phyloP scores from a whole-genome alignment of 805 yeast genomes.

The Metschnikowia gelsemii region DNA sequence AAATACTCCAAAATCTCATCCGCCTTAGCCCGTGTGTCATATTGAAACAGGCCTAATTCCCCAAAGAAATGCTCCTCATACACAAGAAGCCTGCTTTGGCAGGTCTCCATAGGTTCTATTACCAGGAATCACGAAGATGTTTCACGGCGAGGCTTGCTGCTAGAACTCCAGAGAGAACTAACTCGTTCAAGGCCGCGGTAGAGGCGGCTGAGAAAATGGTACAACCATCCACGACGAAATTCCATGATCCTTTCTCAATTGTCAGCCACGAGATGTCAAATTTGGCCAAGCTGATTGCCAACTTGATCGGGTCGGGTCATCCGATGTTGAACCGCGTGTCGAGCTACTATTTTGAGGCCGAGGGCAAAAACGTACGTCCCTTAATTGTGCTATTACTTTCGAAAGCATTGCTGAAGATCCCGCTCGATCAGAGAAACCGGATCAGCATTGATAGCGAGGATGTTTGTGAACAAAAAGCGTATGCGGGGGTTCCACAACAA shows the following conservation, averaged over 20 bases:
- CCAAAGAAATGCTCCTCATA: conserved; percentile 6
- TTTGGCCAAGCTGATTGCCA: conserved; percentile 82
- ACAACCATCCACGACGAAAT: conserved; percentile 43
- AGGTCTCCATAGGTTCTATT: conserved; percentile 4
- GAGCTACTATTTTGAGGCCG: conserved; percentile 93
- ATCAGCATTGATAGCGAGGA: conserved; percentile 60
- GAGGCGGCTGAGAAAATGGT: conserved; percentile 74
- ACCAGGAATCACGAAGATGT: conserved; percentile 8
- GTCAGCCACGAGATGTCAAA: conserved; percentile 93
- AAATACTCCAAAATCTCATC: too few species aligned
- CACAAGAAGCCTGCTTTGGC: conserved; percentile 12
- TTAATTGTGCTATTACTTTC: conserved; percentile 79
- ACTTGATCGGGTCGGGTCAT: conserved; percentile 87
- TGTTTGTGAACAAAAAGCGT: conserved; percentile 64
- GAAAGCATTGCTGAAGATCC: conserved; percentile 76
- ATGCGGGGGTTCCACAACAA: conserved; percentile 53
- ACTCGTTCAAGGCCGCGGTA: conserved; percentile 52
- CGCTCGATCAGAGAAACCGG: conserved; percentile 63
- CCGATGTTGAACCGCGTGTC: conserved; percentile 90
- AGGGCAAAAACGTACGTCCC: conserved; percentile 95
- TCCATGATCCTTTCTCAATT: conserved; percentile 82
- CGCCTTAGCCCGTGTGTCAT: too few species aligned
- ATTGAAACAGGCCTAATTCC: background rate
- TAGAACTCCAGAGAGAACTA: conserved; percentile 6
- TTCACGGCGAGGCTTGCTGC: background rate